phyloP scores from a whole-genome alignment of 2,329 filamentous ascomycete species.

The Hymenoscyphus infarciens region DNA sequence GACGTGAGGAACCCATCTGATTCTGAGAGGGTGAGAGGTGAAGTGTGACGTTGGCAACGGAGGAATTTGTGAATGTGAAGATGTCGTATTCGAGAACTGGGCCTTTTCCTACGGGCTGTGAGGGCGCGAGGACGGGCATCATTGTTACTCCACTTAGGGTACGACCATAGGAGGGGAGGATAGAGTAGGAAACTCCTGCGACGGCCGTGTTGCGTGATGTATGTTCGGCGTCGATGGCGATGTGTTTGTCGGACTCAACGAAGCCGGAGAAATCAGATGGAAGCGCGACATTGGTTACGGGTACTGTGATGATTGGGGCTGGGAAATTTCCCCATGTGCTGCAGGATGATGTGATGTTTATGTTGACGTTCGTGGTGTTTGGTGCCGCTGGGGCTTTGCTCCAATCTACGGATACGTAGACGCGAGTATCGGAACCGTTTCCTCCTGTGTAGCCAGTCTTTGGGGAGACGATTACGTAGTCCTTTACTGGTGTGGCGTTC shows the following conservation, averaged over 20 bases:
- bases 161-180: conserved; percentile 53
- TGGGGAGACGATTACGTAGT: conserved; percentile 51
- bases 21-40: conserved; percentile 52
- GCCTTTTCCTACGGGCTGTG: conserved; percentile 45
- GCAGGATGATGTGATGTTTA: conserved; percentile 51
- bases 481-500: conserved; percentile 44
- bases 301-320: conserved; percentile 50
- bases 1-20: conserved; percentile 43
- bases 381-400: conserved; percentile 39
- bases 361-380: conserved; percentile 45
- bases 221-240: conserved; percentile 53
- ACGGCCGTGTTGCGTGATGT: conserved; percentile 43
- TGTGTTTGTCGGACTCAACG: conserved; percentile 57
- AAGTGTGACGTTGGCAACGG: conserved; percentile 40
- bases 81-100: conserved; percentile 59
- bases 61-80: conserved; percentile 54
- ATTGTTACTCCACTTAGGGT: conserved; percentile 57
- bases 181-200: conserved; percentile 43
- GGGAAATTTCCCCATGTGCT: conserved; percentile 41
- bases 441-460: conserved; percentile 48
- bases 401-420: conserved; percentile 57
- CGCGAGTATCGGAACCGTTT: conserved; percentile 47
- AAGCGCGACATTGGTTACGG: conserved; percentile 47
- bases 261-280: conserved; percentile 56
- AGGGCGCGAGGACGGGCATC: conserved; percentile 48